Percentiles rank a stretch among this genome's conserved stretches.
These are phyloP conservation scores for Hydnomerulius pinastri DNA, from an alignment of 768 basidiomycete genomes.

Conservation along the genomic window DNA sequence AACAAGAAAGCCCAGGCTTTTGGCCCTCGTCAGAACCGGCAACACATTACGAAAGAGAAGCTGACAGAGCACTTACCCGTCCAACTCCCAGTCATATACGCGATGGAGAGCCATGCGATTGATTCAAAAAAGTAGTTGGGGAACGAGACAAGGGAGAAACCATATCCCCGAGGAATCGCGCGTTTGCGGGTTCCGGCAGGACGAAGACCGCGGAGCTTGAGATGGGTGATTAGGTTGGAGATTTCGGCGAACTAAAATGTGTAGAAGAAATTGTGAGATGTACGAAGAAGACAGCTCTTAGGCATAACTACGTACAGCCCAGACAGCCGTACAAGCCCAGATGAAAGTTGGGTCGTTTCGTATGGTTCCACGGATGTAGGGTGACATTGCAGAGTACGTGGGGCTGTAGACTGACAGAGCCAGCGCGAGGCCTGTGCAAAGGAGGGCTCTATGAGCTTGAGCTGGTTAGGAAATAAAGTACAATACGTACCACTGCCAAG, in stretches of 20 bases:
- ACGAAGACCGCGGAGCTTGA: slow-evolving; percentile 81
- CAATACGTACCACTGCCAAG: slow-evolving; percentile 57
- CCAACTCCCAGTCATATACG: slow-evolving; percentile 75
- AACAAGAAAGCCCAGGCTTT: slow-evolving; percentile 66
- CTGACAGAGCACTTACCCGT: slow-evolving; percentile 52
- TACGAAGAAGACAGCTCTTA: neutral
- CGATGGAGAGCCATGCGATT: slow-evolving; percentile 71
- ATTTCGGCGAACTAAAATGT: slow-evolving; percentile 70
- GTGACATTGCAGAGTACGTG: slow-evolving; percentile 65
- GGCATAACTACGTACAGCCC: slow-evolving; percentile 60
- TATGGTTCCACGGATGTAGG: slow-evolving; percentile 61
- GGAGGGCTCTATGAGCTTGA: slow-evolving; percentile 4
- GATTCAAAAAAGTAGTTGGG: slow-evolving; percentile 96
- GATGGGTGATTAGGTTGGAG: slow-evolving; percentile 82
- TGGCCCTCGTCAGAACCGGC: slow-evolving; percentile 1
- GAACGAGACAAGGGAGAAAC: slow-evolving; percentile 82
- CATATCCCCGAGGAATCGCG: slow-evolving; percentile 90
- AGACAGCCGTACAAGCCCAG: slow-evolving; percentile 62
- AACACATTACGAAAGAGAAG: neutral
- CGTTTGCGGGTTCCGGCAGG: slow-evolving; percentile 77
- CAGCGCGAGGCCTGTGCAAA: slow-evolving; percentile 60
- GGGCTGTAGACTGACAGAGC: slow-evolving; percentile 84
- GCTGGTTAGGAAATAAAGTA: neutral
- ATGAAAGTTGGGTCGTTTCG: slow-evolving; percentile 71
- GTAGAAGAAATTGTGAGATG: neutral